Base-by-base conservation (phyloP, 2,329 filamentous ascomycete genomes). In the Penicillium sp. region DNA sequence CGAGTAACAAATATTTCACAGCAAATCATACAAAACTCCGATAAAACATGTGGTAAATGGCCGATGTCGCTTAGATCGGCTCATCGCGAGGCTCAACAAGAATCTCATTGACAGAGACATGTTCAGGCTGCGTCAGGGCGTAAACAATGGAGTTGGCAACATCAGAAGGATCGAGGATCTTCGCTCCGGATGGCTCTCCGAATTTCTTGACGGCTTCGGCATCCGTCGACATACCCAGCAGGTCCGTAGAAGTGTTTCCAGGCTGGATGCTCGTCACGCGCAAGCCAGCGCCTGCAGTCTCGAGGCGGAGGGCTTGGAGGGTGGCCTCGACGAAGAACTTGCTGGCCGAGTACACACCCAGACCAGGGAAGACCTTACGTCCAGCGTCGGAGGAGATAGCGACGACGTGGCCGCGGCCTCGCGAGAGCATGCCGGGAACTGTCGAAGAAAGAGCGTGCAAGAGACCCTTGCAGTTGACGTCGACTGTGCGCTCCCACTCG, bases 321-420 rank as follows among this genome's bases (percentile, higher is more conserved):
- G 89, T 89, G 1, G 88, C 89, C 72, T 93, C 90, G 53, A 93
- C 88, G 70, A 93, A 93, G 81, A 92, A 91, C 72, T 93, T 93
- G 74, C 84, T 88, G 27, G 88, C 90, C 0, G 88, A 91, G 79
- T 93, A 93, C 36, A 93, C 89, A 51, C 90, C 90, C 13, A 92
- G 77, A 0, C 90, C 90, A 0, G 90, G 88, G 77, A 92, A 92
- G 8, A 91, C 88, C 72, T 92, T 92, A 55, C 90, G 85, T 0
- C 89, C 90, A 1, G 90, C 90, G 62, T 92, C 90, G 0, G 89
- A 92, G 0, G 90, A 92, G 65, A 93, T 91, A 65, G 89, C 88
- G 5, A 93, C 87, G 61, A 93, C 84, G 73, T 92, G 90, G 4
- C 89, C 88, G 27, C 73, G 76, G 51, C 87, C 85, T 19, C 88